Conservation (phyloP, 2,329 filamentous ascomycete species). For the Aspergillus pseudoviridinutans region DNA sequence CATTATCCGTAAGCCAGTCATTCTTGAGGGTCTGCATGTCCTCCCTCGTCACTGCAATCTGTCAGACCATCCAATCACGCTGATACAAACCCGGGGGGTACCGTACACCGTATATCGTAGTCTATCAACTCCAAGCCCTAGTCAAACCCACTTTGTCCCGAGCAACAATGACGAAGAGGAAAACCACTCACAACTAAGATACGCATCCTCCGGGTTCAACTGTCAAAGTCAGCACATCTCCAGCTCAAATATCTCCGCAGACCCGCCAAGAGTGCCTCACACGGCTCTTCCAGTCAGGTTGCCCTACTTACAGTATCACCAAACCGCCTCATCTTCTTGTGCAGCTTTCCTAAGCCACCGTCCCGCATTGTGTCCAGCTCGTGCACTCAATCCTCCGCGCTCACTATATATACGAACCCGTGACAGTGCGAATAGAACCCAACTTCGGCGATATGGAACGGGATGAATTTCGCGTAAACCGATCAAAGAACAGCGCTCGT, state of each 20-base stretch:
- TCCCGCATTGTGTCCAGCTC: constrained; percentile 19
- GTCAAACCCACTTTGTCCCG: constrained; percentile 8
- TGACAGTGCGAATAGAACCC: neutral
- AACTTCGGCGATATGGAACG: neutral
- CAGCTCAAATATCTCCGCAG: neutral
- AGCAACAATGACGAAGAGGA: neutral
- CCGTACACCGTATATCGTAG: constrained; percentile 61
- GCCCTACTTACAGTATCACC: constrained; percentile 32
- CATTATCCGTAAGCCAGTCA: constrained; percentile 97
- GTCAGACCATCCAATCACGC: constrained; percentile 10
- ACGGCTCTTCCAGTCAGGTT: too few species aligned
- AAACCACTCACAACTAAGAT: constrained; percentile 61
- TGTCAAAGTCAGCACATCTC: constrained; percentile 22
- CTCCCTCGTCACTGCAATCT: constrained; percentile 68
- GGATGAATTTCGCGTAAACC: neutral
- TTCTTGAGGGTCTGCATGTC: constrained; percentile 83
- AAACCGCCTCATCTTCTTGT: constrained; percentile 35
- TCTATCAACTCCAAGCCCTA: constrained; percentile 41
- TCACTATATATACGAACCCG: neutral
- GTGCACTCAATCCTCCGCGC: neutral
- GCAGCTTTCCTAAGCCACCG: constrained; percentile 27
- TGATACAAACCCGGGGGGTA: neutral
- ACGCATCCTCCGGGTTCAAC: constrained; percentile 62
- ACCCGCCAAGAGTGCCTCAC: neutral
- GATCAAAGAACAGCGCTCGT: neutral